phyloP scores from a whole-genome alignment of 345 rosid genomes.

The Psidium guajava region DNA sequence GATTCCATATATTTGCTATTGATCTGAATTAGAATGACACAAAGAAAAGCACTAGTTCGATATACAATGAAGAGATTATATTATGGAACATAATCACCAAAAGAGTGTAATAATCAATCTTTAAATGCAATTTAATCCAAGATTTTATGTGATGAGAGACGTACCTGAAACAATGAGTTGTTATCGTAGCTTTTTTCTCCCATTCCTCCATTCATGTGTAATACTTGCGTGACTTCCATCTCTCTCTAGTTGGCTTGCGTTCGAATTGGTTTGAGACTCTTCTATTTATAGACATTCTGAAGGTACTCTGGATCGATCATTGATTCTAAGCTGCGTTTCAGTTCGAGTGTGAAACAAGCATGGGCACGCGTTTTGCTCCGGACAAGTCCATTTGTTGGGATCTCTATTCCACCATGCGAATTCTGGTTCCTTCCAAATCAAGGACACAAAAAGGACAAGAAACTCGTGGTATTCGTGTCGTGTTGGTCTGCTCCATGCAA shows the following conservation, averaged over 20 bases:
- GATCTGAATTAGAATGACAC: not conserved
- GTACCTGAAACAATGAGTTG: constrained; percentile 12
- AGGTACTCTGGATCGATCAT: no score
- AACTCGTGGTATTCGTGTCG: no score
- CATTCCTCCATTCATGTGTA: constrained; percentile 35
- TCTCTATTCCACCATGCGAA: no score
- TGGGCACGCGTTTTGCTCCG: no score
- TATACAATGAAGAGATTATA: not conserved
- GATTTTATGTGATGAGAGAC: not conserved
- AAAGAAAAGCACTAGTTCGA: not conserved
- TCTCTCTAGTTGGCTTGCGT: not conserved
- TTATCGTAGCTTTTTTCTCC: constrained; percentile 31
- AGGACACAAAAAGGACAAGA: no score
- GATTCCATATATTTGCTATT: not conserved
- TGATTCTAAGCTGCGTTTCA: no score
- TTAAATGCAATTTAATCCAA: not conserved
- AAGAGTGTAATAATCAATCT: not conserved
- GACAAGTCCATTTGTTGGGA: no score
- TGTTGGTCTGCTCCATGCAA: no score
- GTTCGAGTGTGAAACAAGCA: no score
- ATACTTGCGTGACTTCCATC: not conserved
- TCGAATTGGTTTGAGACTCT: no score
- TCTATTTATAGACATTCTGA: not conserved
- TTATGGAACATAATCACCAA: no score
- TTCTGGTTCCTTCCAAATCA: no score